Evolutionary conservation across 2,329 filamentous ascomycete genomes (phyloP), one percentile per base, ranked within the genome.

Genomic region (Paracorniculantispora psalliotae): DNA sequence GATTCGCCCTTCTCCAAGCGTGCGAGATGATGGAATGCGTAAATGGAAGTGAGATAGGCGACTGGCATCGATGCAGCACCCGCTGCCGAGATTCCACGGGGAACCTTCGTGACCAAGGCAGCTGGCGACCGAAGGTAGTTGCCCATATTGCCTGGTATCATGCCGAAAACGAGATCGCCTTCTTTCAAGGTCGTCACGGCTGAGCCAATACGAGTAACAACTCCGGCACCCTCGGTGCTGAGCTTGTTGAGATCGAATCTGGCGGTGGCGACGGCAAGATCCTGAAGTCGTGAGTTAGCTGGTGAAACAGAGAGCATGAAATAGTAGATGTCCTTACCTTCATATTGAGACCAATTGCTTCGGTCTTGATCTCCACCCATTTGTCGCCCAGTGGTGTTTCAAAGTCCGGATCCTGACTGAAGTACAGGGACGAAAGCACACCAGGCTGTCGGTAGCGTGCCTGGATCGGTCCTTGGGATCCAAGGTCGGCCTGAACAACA

Each of bases 101-200:
- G 21, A 74, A 69, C 7, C 66, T 67, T 8, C 62, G 67, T 41
- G 63, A 64, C 15, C 1, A 55, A 17, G 39, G 63, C 64, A n/a
- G 67, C 67, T 15, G 66, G 68, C 51, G 64, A 65, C 35, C 65
- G 65, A 5, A 67, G 71, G 4, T 69, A 52, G 33, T 67, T 63
- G 28, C 64, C 64, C 15, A 65, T 62, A 15, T 64, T 60, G 13
- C 63, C 63, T 4, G 62, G 63, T 17, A 61, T 50, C 21, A 60
- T 52, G 35, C 62, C 61, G 19, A 62, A 60, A 5, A 75, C 72
- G 0, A 68, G 66, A 46, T 75, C 71, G n/a, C 73, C 73, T 1
- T 63, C 52, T 1, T 62, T 59, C 50, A 73, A 67, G 17, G 56
- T 52, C 15, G 6, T 8, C 12, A 63, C 61, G n/a, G 41, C 21